Percentiles rank a stretch among this genome's conserved stretches.
phyloP scores from a whole-genome alignment of 2,329 filamentous ascomycete genomes.

The Verticillium tricorpus region DNA sequence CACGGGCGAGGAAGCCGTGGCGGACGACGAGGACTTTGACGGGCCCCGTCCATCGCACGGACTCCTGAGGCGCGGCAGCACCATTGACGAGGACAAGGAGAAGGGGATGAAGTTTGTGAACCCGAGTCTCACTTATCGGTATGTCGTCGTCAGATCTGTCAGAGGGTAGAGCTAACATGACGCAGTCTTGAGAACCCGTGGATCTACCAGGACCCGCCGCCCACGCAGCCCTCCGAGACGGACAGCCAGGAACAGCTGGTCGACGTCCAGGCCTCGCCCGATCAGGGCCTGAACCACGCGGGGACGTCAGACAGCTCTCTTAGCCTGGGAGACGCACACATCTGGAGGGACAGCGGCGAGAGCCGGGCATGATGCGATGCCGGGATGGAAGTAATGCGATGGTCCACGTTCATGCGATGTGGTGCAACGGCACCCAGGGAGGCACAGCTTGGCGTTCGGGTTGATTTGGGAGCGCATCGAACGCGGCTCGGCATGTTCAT shows the following conservation, averaged over 20 bases:
- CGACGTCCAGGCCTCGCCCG: not conserved
- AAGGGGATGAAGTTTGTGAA: slow-evolving; percentile 69
- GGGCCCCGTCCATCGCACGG: slow-evolving; percentile 31
- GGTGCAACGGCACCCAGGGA: not conserved
- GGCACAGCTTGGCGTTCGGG: not conserved
- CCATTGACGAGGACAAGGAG: slow-evolving; percentile 68
- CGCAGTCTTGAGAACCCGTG: slow-evolving; percentile 63
- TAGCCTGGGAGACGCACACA: slow-evolving; percentile 45
- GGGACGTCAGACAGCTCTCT: slow-evolving; percentile 36
- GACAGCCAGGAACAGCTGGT: slow-evolving; percentile 12
- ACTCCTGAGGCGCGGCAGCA: slow-evolving; percentile 51
- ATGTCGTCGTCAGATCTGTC: slow-evolving; percentile 30
- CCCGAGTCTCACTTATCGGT: slow-evolving; percentile 66
- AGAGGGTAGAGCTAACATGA: slow-evolving; percentile 6
- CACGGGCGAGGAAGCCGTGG: slow-evolving; percentile 32
- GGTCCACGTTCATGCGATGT: not conserved
- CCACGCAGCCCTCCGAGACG: slow-evolving; percentile 13
- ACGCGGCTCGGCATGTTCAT: not conserved
- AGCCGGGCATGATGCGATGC: not conserved
- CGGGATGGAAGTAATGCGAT: not conserved
- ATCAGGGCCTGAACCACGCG: slow-evolving; percentile 18
- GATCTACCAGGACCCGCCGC: slow-evolving; percentile 57
- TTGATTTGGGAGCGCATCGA: not conserved
- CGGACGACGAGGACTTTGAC: slow-evolving; percentile 31
- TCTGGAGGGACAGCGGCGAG: slow-evolving; percentile 34